phyloP scores from a whole-genome alignment of 2,329 filamentous ascomycete species.

The Xylariaceae sp. region DNA sequence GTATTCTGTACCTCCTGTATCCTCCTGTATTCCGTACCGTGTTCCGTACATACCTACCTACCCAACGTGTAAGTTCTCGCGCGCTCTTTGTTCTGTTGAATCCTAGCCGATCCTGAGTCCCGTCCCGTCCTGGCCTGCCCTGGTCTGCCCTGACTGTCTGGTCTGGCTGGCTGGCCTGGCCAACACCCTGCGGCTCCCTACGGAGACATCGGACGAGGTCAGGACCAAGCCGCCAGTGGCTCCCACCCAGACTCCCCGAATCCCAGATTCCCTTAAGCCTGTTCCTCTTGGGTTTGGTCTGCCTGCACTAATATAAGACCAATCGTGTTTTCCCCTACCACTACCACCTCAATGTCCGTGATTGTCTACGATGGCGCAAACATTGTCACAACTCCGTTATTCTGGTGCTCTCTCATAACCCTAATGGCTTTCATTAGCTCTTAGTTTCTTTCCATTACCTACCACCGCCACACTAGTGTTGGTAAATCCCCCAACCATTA shows the following conservation, averaged over 20 bases:
- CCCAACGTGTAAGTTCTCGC: too few species aligned
- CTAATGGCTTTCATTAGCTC: neutral
- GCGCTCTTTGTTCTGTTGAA: too few species aligned
- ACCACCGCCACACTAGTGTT: neutral
- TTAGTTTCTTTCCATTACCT: neutral
- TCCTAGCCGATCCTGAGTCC: too few species aligned
- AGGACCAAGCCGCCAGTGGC: neutral
- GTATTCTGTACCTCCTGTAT: too few species aligned
- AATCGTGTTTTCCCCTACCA: slow-evolving; percentile 8
- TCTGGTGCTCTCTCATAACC: slow-evolving; percentile 6
- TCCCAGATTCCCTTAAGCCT: neutral
- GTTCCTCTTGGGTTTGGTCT: neutral
- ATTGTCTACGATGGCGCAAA: slow-evolving; percentile 9
- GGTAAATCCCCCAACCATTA: neutral
- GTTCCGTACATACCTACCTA: too few species aligned
- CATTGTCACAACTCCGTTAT: slow-evolving; percentile 7
- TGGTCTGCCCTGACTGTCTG: neutral
- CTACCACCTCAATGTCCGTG: slow-evolving; percentile 6
- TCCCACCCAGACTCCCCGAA: neutral
- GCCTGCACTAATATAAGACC: slow-evolving; percentile 8
- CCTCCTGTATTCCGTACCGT: too few species aligned
- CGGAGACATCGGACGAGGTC: slow-evolving; percentile 8
- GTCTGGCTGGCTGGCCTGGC: neutral
- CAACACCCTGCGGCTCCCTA: slow-evolving; percentile 14
- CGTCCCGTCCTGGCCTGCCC: too few species aligned